Evolutionary conservation across 495 filamentous ascomycete genomes (phyloP), one percentile per base, ranked within the genome.

Genomic region (Margaritispora aquatica): DNA sequence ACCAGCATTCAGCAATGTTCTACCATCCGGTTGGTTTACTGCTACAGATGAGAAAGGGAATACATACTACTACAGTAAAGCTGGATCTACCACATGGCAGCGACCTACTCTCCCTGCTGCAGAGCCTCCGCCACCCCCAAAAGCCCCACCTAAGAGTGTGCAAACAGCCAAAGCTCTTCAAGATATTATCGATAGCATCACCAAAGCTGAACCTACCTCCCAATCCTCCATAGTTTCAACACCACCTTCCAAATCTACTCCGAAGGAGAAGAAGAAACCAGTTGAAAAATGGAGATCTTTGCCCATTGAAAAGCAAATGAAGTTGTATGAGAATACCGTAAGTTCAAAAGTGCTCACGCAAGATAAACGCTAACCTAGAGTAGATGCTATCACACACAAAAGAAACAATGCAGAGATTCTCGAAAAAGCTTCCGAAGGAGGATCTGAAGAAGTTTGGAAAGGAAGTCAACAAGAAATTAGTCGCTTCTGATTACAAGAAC

Each of bases 261-360:
- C 87, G 0, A 85, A 87, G 59, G 80, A 84, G 54, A 81, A 81
- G 53, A 88, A 85, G 68, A 82, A 83, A 58, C 73, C 74, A 8
- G 71, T 70, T 34, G 89, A 94, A 57, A 92, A 89, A 70, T 97
- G 92, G 92, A 80, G 84, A 63, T 85, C 80, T 66, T 80, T 86
- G 56, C 77, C 85, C 19, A 75, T 89, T 61, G 90, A 96, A 55
- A 96, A 96, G 71, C 87, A 91, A 70, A 93, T 89, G 80, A 95
- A 90, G 73, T 76, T 95, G 2, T 97, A 96, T 63, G 91, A 96
- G 69, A 91, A 90, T 67, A 93, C 92, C 19, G 90, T 94, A 77
- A 68, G 87, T 70, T n/a, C n/a, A n/a, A n/a, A n/a, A n/a, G n/a
- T n/a, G n/a, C n/a, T n/a, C 57, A 15, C 52, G 9, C 29, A 26